Base-by-base conservation (phyloP, 2,329 filamentous ascomycete genomes). In the Dactylellina cionopaga region DNA sequence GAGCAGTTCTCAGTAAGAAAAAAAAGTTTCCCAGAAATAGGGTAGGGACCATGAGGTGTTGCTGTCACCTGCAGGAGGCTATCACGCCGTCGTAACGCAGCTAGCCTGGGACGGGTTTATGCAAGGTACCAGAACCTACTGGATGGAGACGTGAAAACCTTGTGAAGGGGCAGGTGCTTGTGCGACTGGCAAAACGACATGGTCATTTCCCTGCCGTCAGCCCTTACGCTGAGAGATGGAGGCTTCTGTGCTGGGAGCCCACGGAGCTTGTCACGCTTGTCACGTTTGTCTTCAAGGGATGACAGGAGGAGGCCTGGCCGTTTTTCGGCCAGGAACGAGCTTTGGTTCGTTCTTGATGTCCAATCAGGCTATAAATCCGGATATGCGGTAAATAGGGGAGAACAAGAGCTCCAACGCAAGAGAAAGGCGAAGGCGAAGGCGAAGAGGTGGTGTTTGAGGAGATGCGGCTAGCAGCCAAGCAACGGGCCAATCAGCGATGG, bases 61-160 rank as follows among this genome's bases (percentile, higher is more conserved):
- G 68, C 51, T 72, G 68, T 65, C 68, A 72, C 68, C 68, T 72
- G 68, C 68, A 72, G 68, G 68, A 72, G 68, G 51, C 62, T 68
- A 60, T 68, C 63, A 72, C 47, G 59, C 37, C 24, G 49, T 33
- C 52, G 33, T 29, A 62, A 37, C n/a, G 41, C 37, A 17, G 24
- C 44, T 37, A 56, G 54, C 59, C 52, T 52, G 52, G 51, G 59
- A 47, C 68, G 47, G 66, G 59, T 72, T 72, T 39, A 72, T 72
- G 68, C 68, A 72, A 71, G 68, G 68, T 72, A 65, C 55, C 59
- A 59, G 59, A 64, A 64, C 66, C 59, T 64, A 43, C 49, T 60
- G 35, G 19, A 68, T 66, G 46, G 63, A 56, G 63, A 54, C 44
- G 37, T 49, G 51, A 47, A 60, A 37, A 52, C 24, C 31, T 41